A percentile compares a stretch with the other conserved stretches of the same genome.
Evolutionary conservation across 1,139 yeast genomes (phyloP).

Genomic region (Scheffersomyces segobiensis): DNA sequence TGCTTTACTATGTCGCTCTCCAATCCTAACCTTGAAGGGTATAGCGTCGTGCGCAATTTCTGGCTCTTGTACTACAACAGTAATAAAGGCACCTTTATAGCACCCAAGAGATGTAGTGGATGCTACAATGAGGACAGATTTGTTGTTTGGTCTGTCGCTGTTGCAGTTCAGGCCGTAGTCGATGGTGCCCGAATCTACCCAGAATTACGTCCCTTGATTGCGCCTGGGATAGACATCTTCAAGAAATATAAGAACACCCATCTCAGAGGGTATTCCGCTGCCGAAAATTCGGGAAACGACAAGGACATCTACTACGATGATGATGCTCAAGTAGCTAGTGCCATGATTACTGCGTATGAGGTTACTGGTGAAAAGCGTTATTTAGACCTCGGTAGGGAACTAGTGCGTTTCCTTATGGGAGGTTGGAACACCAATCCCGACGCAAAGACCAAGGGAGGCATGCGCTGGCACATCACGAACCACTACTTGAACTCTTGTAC

Average conservation of each 20-base stretch:
- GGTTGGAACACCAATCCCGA: slow-evolving; percentile 57
- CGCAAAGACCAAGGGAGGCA: slow-evolving; percentile 54
- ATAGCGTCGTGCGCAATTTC: slow-evolving; percentile 41
- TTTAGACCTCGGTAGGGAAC: slow-evolving; percentile 58
- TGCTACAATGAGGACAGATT: slow-evolving; percentile 56
- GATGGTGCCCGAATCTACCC: slow-evolving; percentile 61
- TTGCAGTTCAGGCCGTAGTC: slow-evolving; percentile 61
- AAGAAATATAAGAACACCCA: slow-evolving; percentile 54
- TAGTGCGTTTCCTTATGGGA: slow-evolving; percentile 63
- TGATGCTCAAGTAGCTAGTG: slow-evolving; percentile 74
- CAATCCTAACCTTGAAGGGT: slow-evolving; percentile 55
- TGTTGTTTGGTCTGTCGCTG: slow-evolving; percentile 70
- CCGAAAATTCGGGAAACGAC: slow-evolving; percentile 56
- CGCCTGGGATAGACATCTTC: slow-evolving; percentile 53
- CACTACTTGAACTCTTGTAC: slow-evolving; percentile 65
- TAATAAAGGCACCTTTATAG: slow-evolving; percentile 41
- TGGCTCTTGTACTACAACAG: slow-evolving; percentile 53
- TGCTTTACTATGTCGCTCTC: slow-evolving; percentile 21
- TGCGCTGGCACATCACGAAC: slow-evolving; percentile 66
- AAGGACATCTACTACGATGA: slow-evolving; percentile 73
- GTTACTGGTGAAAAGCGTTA: slow-evolving; percentile 58
- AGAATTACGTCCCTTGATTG: slow-evolving; percentile 57
- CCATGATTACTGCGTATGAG: slow-evolving; percentile 66
- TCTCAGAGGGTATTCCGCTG: slow-evolving; percentile 58
- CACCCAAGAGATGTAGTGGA: slow-evolving; percentile 45